phyloP scores from a whole-genome alignment of 768 basidiomycete genomes.

The Trametes meyenii region DNA sequence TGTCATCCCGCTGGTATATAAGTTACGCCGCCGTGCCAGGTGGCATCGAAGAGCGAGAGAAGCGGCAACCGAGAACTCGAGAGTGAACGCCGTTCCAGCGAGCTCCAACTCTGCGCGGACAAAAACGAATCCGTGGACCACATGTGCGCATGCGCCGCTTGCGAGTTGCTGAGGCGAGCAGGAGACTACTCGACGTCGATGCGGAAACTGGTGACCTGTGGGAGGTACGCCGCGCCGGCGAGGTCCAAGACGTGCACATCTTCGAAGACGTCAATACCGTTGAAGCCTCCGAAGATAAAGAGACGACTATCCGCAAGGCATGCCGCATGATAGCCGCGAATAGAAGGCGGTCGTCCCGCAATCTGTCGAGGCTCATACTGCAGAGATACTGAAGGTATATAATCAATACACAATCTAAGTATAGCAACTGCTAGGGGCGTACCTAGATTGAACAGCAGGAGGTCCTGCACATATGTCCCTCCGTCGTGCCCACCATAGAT shows the following conservation, averaged over 20 bases:
- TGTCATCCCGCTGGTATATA: constrained; percentile 12
- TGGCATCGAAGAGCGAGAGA: not conserved
- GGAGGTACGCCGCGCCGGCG: constrained; percentile 85
- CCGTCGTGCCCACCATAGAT: constrained; percentile 90
- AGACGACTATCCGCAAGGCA: constrained; percentile 82
- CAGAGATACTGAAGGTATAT: constrained; percentile 62
- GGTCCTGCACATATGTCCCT: constrained; percentile 66
- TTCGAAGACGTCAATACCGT: constrained; percentile 81
- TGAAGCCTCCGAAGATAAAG: constrained; percentile 88
- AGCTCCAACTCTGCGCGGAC: not conserved
- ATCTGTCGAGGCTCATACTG: constrained; percentile 78
- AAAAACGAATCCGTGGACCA: not conserved
- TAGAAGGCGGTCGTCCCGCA: constrained; percentile 67
- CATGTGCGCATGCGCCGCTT: not conserved
- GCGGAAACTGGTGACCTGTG: constrained; percentile 53
- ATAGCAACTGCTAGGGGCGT: constrained; percentile 39
- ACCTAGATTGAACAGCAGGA: constrained; percentile 90
- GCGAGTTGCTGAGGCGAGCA: not conserved
- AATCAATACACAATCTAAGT: not conserved
- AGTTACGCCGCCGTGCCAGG: not conserved
- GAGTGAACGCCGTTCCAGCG: not conserved
- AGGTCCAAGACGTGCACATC: constrained; percentile 87
- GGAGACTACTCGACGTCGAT: constrained; percentile 34
- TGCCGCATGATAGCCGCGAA: constrained; percentile 85
- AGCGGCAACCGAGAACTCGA: not conserved